These are phyloP conservation scores for Melanomma pulvis-pyrius DNA, from an alignment of 495 filamentous ascomycete genomes.

Conservation along the genomic window DNA sequence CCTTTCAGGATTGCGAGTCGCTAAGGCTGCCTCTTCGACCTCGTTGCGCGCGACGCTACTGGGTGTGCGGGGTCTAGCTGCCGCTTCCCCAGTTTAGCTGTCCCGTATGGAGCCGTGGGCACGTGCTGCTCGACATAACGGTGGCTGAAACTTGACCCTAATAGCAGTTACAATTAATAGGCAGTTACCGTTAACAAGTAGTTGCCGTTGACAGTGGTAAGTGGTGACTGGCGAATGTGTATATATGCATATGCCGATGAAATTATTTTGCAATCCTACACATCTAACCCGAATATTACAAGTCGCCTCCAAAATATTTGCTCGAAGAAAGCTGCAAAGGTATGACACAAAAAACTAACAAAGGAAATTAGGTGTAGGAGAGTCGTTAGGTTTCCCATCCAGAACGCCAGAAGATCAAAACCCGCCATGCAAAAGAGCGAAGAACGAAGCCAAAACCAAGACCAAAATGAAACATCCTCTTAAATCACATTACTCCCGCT, in stretches of 20 bases:
- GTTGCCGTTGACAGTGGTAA: too few species aligned
- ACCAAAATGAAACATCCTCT: slow-evolving; percentile 9
- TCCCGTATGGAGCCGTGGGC: background rate
- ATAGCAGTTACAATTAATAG: too few species aligned
- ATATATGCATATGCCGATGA: background rate
- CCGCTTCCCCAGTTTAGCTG: background rate
- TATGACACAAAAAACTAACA: background rate
- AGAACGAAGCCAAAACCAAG: slow-evolving; percentile 4
- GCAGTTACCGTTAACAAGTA: too few species aligned
- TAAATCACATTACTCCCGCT: slow-evolving; percentile 35
- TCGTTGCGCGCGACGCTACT: background rate
- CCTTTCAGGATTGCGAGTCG: background rate
- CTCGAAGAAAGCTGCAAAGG: background rate
- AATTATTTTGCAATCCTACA: slow-evolving; percentile 10
- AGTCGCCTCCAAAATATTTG: background rate
- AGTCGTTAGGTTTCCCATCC: slow-evolving; percentile 25
- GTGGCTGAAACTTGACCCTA: background rate
- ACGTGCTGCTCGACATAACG: background rate
- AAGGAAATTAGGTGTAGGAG: slow-evolving; percentile 10
- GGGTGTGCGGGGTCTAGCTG: background rate
- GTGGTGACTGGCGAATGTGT: too few species aligned
- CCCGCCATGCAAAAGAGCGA: background rate
- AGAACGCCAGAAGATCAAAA: slow-evolving; percentile 9
- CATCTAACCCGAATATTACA: background rate
- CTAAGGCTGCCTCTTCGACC: background rate